phyloP scores from a whole-genome alignment of 2,329 filamentous ascomycete species.

The Thelonectria discophora region DNA sequence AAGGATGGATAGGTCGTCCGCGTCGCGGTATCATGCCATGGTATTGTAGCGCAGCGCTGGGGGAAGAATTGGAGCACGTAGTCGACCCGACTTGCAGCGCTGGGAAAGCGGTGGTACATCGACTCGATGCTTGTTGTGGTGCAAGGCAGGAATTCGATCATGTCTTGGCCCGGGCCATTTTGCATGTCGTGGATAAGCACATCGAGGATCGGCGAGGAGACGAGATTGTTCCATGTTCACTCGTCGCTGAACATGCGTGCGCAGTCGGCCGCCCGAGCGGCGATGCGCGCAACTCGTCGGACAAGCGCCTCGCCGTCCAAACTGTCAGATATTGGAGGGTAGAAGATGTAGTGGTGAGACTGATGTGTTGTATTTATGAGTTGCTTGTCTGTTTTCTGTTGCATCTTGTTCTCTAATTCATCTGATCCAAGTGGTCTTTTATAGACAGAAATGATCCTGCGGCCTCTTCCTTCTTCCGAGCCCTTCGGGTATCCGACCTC shows the following conservation, averaged over 20 bases:
- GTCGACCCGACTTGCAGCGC: constrained; percentile 12
- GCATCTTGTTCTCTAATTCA: too few species aligned
- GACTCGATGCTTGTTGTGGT: constrained; percentile 18
- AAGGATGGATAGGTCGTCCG: constrained; percentile 3
- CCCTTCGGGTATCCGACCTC: too few species aligned
- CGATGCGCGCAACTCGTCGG: neutral
- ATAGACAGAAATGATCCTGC: too few species aligned
- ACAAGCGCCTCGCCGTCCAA: constrained; percentile 5
- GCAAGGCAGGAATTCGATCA: constrained; percentile 5
- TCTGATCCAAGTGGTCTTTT: too few species aligned
- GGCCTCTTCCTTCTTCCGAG: too few species aligned
- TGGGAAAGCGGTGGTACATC: constrained; percentile 15
- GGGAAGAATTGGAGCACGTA: constrained; percentile 9
- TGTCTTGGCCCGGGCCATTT: neutral
- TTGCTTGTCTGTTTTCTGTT: too few species aligned
- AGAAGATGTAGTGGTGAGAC: too few species aligned
- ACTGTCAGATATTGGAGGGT: too few species aligned
- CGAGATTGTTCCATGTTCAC: constrained; percentile 12
- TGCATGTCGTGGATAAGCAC: constrained; percentile 12
- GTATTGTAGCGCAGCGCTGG: constrained; percentile 4
- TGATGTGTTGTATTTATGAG: too few species aligned
- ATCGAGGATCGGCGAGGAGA: constrained; percentile 13
- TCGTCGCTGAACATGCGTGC: constrained; percentile 18
- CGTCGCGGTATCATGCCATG: neutral
- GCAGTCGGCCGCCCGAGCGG: constrained; percentile 3